Conservation (phyloP, 768 basidiomycete genomes). For the Lyophyllum atratum region DNA sequence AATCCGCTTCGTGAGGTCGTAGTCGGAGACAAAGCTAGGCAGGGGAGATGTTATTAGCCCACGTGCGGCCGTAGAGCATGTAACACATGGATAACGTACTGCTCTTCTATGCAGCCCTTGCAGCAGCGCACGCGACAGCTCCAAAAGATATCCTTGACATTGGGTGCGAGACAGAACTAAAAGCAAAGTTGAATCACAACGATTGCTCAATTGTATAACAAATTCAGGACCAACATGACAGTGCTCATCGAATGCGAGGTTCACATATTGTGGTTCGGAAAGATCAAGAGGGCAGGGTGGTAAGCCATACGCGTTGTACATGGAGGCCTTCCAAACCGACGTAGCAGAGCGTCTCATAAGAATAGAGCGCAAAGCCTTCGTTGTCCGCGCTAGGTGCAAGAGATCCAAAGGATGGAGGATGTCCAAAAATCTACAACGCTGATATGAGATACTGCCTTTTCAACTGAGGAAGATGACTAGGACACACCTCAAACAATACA, state of each 20-base stretch:
- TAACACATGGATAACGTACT: slow-evolving; percentile 10
- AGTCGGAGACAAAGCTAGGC: slow-evolving; percentile 18
- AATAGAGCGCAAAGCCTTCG: slow-evolving; percentile 29
- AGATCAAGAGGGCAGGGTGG: slow-evolving; percentile 43
- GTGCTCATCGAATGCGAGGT: slow-evolving; percentile 44
- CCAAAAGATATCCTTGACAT: slow-evolving; percentile 24
- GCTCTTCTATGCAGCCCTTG: slow-evolving; percentile 21
- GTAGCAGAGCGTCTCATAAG: slow-evolving; percentile 35
- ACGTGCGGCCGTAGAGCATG: neutral
- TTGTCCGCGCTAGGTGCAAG: neutral
- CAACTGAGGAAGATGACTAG: neutral
- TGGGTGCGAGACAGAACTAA: slow-evolving; percentile 22
- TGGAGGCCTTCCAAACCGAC: slow-evolving; percentile 16
- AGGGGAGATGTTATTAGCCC: neutral
- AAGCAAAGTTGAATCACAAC: slow-evolving; percentile 1
- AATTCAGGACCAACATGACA: slow-evolving; percentile 40
- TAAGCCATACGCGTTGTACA: slow-evolving; percentile 34
- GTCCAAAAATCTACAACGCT: slow-evolving; percentile 41
- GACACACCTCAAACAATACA: slow-evolving; percentile 29
- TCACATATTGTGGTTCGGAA: slow-evolving; percentile 31
- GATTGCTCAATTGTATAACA: slow-evolving; percentile 1
- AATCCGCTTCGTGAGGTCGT: slow-evolving; percentile 19
- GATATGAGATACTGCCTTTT: neutral
- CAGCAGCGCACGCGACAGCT: slow-evolving; percentile 26
- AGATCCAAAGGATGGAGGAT: slow-evolving; percentile 47